phyloP scores from a whole-genome alignment of 768 basidiomycete species.

The Suillus spraguei region DNA sequence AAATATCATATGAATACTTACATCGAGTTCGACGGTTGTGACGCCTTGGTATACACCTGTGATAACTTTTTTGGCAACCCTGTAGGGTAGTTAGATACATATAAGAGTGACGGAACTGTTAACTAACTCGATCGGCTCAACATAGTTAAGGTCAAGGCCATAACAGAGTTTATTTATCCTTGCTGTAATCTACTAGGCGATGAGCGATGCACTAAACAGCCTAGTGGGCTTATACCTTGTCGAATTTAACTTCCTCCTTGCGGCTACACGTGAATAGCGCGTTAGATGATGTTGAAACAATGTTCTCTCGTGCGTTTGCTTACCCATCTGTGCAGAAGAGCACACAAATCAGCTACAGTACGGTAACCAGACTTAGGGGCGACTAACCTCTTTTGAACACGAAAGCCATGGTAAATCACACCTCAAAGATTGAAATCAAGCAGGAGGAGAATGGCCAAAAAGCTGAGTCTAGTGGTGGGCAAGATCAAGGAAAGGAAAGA shows the following conservation, averaged over 20 bases:
- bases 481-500: conserved; percentile 19
- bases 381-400: conserved; percentile 61
- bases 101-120: neutral
- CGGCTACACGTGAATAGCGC: conserved; percentile 50
- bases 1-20: conserved; percentile 40
- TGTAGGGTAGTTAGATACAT: conserved; percentile 32
- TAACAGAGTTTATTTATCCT: conserved; percentile 92
- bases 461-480: conserved; percentile 8
- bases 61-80: conserved; percentile 91
- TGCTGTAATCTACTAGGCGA: conserved; percentile 68
- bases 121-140: conserved; percentile 83
- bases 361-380: neutral
- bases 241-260: conserved; percentile 91
- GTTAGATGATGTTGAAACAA: conserved; percentile 18
- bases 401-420: conserved; percentile 41
- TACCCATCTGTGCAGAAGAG: conserved; percentile 48
- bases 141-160: conserved; percentile 89
- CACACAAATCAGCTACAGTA: conserved; percentile 14
- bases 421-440: conserved; percentile 11
- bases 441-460: conserved; percentile 25
- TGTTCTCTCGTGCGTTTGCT: conserved; percentile 23
- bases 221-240: conserved; percentile 62
- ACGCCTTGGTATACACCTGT: conserved; percentile 94
- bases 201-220: conserved; percentile 21
- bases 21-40: conserved; percentile 96